Percentiles rank a stretch among this genome's conserved stretches.
These are phyloP conservation scores for Viola odorata DNA, from an alignment of 345 rosid genomes.

Conservation along the genomic window DNA sequence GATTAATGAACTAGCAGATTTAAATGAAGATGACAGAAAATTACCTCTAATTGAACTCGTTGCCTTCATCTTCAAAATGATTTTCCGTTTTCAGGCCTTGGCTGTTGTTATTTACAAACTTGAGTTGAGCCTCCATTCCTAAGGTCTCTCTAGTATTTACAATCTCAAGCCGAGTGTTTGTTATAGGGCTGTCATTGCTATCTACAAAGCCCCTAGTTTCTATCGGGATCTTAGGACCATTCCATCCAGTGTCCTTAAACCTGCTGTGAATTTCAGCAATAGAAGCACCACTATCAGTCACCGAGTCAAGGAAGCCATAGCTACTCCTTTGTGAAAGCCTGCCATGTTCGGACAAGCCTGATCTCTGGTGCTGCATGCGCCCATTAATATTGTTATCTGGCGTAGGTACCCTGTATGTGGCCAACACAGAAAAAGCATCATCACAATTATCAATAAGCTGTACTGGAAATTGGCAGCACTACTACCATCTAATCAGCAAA, in stretches of 20 bases:
- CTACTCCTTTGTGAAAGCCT: conserved; percentile 26
- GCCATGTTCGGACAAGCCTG: conserved; percentile 33
- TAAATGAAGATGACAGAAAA: not conserved
- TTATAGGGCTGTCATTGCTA: conserved; percentile 27
- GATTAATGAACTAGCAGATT: not conserved
- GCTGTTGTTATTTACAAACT: conserved; percentile 49
- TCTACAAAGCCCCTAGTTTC: conserved; percentile 44
- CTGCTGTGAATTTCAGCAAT: conserved; percentile 24
- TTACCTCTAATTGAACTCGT: conserved; percentile 59
- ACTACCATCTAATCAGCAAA: not conserved
- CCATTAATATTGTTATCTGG: conserved; percentile 31
- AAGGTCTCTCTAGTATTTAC: conserved; percentile 55
- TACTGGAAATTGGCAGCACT: not conserved
- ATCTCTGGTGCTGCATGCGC: conserved; percentile 28
- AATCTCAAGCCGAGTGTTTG: conserved; percentile 31
- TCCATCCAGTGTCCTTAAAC: conserved; percentile 26
- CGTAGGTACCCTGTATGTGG: conserved; percentile 28
- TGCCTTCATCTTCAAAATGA: conserved; percentile 53
- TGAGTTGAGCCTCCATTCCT: conserved; percentile 43
- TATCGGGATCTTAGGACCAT: conserved; percentile 30
- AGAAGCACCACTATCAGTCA: conserved; percentile 20
- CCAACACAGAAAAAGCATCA: not conserved
- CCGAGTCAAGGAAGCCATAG: conserved; percentile 35
- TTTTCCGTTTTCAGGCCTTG: conserved; percentile 43
- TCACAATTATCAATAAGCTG: not conserved